These are phyloP conservation scores for Kwoniella dejecticola DNA, from an alignment of 768 basidiomycete species.

Conservation along the genomic window DNA sequence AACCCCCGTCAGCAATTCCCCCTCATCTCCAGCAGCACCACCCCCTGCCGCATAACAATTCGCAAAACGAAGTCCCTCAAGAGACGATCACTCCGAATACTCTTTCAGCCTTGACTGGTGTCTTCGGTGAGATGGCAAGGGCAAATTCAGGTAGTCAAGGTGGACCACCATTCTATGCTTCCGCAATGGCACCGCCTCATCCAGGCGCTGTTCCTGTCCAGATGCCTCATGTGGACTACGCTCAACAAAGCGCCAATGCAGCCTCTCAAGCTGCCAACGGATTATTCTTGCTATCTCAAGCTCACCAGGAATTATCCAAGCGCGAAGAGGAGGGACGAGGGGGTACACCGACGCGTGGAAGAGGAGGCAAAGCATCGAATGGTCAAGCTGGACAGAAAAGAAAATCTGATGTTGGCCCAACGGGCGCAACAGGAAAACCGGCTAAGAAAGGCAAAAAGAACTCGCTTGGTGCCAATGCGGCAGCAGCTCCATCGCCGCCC, in stretches of 20 bases:
- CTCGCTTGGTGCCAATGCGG: constrained; percentile 3
- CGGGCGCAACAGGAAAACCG: constrained; percentile 11
- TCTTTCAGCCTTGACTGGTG: constrained; percentile 77
- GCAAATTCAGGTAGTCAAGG: constrained; percentile 22
- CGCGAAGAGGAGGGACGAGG: constrained; percentile 69
- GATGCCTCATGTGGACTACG: constrained; percentile 45
- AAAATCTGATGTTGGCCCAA: constrained; percentile 38
- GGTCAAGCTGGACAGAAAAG: constrained; percentile 40
- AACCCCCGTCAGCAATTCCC: constrained; percentile 41
- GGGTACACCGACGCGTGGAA: constrained; percentile 3
- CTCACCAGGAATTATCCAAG: constrained; percentile 93
- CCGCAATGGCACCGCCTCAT: constrained; percentile 19
- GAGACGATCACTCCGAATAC: constrained; percentile 67
- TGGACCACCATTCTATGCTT: constrained; percentile 11
- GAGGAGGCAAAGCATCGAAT: constrained; percentile 25
- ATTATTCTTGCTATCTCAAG: constrained; percentile 88
- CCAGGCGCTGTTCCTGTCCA: constrained; percentile 26
- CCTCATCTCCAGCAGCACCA: constrained; percentile 43
- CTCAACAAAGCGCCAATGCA: constrained; percentile 61
- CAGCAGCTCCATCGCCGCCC: constrained; percentile 14
- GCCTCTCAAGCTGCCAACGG: constrained; percentile 81
- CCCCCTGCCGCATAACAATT: constrained; percentile 33
- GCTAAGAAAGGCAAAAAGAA: constrained; percentile 46
- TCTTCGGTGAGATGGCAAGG: constrained; percentile 62
- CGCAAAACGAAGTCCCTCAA: constrained; percentile 32